phyloP scores from a whole-genome alignment of 345 rosid species.

The Citrus sp. region DNA sequence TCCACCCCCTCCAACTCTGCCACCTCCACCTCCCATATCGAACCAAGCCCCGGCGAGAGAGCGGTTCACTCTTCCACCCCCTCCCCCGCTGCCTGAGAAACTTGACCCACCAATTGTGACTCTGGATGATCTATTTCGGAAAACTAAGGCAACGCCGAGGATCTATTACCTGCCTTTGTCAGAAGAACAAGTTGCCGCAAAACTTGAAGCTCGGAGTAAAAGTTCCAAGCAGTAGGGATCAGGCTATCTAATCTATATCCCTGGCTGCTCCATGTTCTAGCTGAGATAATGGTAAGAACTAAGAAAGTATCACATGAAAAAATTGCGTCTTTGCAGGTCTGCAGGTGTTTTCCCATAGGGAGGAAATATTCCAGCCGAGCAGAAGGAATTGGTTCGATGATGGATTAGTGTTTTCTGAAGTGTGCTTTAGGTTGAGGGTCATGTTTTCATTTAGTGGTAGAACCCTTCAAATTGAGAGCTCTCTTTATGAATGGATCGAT shows the following conservation, averaged over 20 bases:
- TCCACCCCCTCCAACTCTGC: constrained; percentile 50
- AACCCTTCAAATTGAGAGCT: constrained; percentile 22
- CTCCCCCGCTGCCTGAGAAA: constrained; percentile 62
- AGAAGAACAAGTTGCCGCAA: constrained; percentile 84
- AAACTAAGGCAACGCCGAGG: constrained; percentile 93
- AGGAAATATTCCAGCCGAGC: constrained; percentile 26
- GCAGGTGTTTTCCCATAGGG: constrained; percentile 38
- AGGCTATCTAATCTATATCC: constrained; percentile 19
- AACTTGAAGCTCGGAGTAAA: constrained; percentile 46
- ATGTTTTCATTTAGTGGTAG: constrained; percentile 24
- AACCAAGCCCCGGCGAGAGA: constrained; percentile 51
- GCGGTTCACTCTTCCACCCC: constrained; percentile 53
- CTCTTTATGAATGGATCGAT: constrained; percentile 13
- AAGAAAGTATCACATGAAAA: constrained; percentile 27
- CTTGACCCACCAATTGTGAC: constrained; percentile 87
- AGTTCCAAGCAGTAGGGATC: constrained; percentile 39
- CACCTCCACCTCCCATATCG: constrained; percentile 59
- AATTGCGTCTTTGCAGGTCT: constrained; percentile 42
- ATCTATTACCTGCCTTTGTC: constrained; percentile 92
- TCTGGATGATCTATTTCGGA: constrained; percentile 87
- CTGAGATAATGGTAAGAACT: constrained; percentile 29
- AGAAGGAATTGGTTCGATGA: constrained; percentile 17
- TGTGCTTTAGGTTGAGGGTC: constrained; percentile 23
- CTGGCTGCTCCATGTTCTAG: constrained; percentile 23
- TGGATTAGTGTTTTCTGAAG: constrained; percentile 26